A percentile compares a stretch with the other conserved stretches of the same genome.
Evolutionary conservation across 2,329 filamentous ascomycete species (phyloP).

Genomic region (Penicillium carneum): DNA sequence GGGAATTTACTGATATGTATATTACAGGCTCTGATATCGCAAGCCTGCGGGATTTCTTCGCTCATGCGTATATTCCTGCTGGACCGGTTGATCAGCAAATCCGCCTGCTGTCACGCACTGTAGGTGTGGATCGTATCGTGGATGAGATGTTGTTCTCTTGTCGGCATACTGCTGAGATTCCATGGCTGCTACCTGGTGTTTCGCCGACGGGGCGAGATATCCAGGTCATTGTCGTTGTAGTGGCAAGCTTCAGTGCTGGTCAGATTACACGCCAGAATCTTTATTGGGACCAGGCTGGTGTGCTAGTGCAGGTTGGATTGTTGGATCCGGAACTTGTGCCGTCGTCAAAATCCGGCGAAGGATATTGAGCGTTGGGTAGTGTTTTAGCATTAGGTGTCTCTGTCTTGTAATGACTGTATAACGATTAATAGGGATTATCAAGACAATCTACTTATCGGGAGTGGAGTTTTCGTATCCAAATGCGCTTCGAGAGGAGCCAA

Average conservation of each 20-base stretch:
- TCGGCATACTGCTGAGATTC: constrained; percentile 61
- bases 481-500: constrained; percentile 1
- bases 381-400: neutral
- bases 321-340: constrained; percentile 63
- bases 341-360: neutral
- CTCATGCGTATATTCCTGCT: constrained; percentile 59
- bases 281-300: constrained; percentile 70
- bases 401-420: neutral
- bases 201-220: constrained; percentile 62
- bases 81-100: constrained; percentile 58
- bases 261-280: constrained; percentile 59
- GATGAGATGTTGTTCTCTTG: constrained; percentile 65
- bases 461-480: constrained; percentile 34
- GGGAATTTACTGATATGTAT: neutral
- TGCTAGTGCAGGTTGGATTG: constrained; percentile 66
- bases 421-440: neutral
- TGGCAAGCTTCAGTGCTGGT: constrained; percentile 52
- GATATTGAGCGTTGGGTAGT: neutral
- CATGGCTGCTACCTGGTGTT: constrained; percentile 64
- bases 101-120: constrained; percentile 62
- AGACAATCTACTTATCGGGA: neutral
- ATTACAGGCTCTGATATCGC: constrained; percentile 31
- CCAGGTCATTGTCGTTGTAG: constrained; percentile 61
- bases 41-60: constrained; percentile 58
- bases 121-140: constrained; percentile 63